Base-by-base conservation (phyloP, 768 basidiomycete genomes). In the Panaeolus papilionaceus region DNA sequence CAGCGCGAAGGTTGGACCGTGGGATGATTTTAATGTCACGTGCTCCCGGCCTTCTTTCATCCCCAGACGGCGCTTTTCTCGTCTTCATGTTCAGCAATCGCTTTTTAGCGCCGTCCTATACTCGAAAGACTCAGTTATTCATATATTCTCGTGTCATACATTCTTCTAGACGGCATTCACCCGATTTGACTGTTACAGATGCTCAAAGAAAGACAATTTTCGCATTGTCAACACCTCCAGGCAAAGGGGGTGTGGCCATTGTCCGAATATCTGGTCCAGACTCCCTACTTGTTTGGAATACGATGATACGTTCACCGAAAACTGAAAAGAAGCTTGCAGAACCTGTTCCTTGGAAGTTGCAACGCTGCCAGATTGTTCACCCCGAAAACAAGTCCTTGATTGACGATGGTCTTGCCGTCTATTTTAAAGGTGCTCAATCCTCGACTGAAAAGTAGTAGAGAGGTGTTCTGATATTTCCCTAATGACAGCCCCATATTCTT, bases 151-250 rank as follows among this genome's bases (percentile, higher is more conserved):
- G 54, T 16, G 54, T 63, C 62, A 44, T 26, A 47, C 4, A 51
- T 58, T 44, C 28, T 33, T 44, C 58, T 42, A 23, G 51, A 49
- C 68, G 68, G 61, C 61, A 64, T 64, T 18, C 67, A 16, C 28
- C 65, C 18, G 65, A 79, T 72, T 62, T 76, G 44, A 70, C 78
- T 39, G 75, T 72, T 42, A 84, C 84, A 23, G 80, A 83, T 68
- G 82, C 89, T 5, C 91, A 93, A 74, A 81, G 84, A n/a, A 73
- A 78, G 26, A 96, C 95, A 2, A 93, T 97, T 58, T 97, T 92
- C 75, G 95, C 95, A 1, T 83, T 96, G 33, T 93, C 95, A 0
- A 95, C 94, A 0, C 93, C 95, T 1, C 88, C 92, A 2, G 95
- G 94, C 1, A 94, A 90, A 69, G 94, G 86, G 3, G 95, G 95